Percentiles rank a stretch among this genome's conserved stretches.
Evolutionary conservation across 768 basidiomycete species (phyloP).

Genomic region (Rhodotorula kratochvilovae): DNA sequence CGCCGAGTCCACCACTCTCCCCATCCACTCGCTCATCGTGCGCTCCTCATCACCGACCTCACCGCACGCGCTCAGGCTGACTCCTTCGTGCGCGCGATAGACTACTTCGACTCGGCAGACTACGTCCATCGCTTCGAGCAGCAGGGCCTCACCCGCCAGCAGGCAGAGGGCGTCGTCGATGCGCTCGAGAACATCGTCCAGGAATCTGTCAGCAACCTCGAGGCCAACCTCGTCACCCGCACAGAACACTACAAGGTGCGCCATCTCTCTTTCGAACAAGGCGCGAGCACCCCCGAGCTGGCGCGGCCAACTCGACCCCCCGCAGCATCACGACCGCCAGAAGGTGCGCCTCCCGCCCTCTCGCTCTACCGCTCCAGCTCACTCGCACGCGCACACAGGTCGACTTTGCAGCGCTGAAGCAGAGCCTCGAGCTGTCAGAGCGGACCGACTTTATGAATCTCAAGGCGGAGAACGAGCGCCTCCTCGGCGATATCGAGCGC

Average conservation of each 20-base stretch:
- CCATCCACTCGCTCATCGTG: conserved; percentile 13
- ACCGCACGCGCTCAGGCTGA: neutral
- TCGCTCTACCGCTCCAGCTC: neutral
- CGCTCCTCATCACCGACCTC: neutral
- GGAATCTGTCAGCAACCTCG: conserved; percentile 94
- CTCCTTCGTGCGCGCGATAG: neutral
- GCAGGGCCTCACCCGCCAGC: conserved; percentile 59
- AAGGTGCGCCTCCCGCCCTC: conserved; percentile 50
- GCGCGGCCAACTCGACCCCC: neutral
- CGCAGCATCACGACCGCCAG: conserved; percentile 82
- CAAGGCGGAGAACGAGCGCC: conserved; percentile 93
- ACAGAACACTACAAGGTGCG: conserved; percentile 91
- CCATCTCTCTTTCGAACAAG: neutral
- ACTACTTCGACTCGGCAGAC: conserved; percentile 89
- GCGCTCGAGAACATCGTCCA: conserved; percentile 96
- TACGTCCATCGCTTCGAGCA: conserved; percentile 85
- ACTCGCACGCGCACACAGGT: conserved; percentile 50
- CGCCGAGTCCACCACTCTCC: conserved; percentile 8
- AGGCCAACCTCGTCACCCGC: conserved; percentile 90
- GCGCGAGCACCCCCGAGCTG: neutral
- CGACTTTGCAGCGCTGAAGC: conserved; percentile 78
- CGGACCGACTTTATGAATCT: conserved; percentile 93
- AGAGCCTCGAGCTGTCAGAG: conserved; percentile 86
- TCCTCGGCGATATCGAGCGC: conserved; percentile 84
- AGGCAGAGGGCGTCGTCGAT: conserved; percentile 81